phyloP scores from a whole-genome alignment of 1,139 yeast species.

The Yamadazyma oceani region DNA sequence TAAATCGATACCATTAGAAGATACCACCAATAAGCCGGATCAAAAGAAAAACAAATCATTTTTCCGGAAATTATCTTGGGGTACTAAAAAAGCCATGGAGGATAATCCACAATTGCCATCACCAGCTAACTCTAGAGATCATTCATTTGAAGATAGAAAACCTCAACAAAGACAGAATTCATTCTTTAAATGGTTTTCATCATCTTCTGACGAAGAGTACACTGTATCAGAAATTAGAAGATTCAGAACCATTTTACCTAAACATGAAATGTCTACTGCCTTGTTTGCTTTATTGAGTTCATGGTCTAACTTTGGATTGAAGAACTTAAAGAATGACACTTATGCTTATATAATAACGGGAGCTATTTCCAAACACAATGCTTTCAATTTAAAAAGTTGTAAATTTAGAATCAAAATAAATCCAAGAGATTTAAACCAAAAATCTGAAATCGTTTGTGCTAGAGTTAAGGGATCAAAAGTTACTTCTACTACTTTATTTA shows the following conservation, averaged over 20 bases:
- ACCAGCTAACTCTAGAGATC: slow-evolving; percentile 36
- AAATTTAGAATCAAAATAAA: slow-evolving; percentile 58
- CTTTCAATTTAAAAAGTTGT: slow-evolving; percentile 64
- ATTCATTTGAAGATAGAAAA: slow-evolving; percentile 34
- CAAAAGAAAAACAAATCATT: slow-evolving; percentile 49
- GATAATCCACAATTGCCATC: slow-evolving; percentile 35
- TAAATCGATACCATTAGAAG: slow-evolving; percentile 18
- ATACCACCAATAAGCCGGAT: slow-evolving; percentile 23
- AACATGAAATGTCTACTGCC: slow-evolving; percentile 63
- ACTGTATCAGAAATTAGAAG: slow-evolving; percentile 34
- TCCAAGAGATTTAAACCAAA: slow-evolving; percentile 39
- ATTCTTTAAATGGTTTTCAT: slow-evolving; percentile 48
- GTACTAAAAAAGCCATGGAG: slow-evolving; percentile 39
- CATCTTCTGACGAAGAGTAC: slow-evolving; percentile 16
- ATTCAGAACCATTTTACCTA: slow-evolving; percentile 46
- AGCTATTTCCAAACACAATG: slow-evolving; percentile 58
- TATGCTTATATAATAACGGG: slow-evolving; percentile 53
- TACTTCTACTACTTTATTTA: slow-evolving; percentile 45
- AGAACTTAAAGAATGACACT: slow-evolving; percentile 50
- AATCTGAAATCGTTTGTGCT: slow-evolving; percentile 47
- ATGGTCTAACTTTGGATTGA: slow-evolving; percentile 73
- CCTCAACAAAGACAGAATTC: slow-evolving; percentile 25
- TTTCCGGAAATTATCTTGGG: slow-evolving; percentile 66
- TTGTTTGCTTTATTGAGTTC: slow-evolving; percentile 60
- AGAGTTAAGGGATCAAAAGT: slow-evolving; percentile 46